These are phyloP conservation scores for Cyclocybe aegerita DNA, from an alignment of 768 basidiomycete genomes.

Conservation along the genomic window DNA sequence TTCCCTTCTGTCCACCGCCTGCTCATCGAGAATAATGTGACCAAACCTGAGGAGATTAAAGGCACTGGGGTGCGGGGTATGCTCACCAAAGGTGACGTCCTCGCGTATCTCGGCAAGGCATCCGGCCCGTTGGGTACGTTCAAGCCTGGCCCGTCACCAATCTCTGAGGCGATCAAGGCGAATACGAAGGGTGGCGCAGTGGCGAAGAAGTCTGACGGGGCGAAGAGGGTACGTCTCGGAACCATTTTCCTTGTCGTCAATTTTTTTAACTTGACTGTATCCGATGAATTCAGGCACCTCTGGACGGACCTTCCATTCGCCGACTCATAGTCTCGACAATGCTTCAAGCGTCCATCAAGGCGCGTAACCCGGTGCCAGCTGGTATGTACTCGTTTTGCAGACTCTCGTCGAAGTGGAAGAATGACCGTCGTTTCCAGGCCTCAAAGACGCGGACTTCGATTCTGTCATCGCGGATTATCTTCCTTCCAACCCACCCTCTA, in stretches of 20 bases:
- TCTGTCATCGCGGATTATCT: slow-evolving; percentile 75
- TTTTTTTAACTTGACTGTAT: neutral
- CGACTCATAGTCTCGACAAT: slow-evolving; percentile 63
- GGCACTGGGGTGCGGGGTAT: slow-evolving; percentile 91
- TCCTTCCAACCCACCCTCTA: slow-evolving; percentile 32
- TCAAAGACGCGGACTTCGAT: slow-evolving; percentile 60
- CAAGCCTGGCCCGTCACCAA: slow-evolving; percentile 42
- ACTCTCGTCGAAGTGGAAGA: slow-evolving; percentile 6
- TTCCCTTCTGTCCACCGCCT: slow-evolving; percentile 91
- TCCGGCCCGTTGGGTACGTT: slow-evolving; percentile 75
- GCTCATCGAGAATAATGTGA: slow-evolving; percentile 62
- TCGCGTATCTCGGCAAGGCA: slow-evolving; percentile 83
- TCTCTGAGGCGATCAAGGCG: slow-evolving; percentile 30
- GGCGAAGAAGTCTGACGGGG: slow-evolving; percentile 12
- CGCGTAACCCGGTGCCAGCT: slow-evolving; percentile 45
- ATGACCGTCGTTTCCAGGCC: slow-evolving; percentile 25
- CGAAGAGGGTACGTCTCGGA: slow-evolving; percentile 31
- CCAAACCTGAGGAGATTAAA: slow-evolving; percentile 65
- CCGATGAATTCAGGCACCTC: slow-evolving; percentile 29
- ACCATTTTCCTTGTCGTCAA: neutral
- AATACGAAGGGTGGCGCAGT: slow-evolving; percentile 24
- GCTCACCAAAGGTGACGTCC: slow-evolving; percentile 95
- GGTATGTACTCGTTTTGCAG: slow-evolving; percentile 9
- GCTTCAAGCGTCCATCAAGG: slow-evolving; percentile 53
- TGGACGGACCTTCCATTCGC: slow-evolving; percentile 67